Evolutionary conservation across 2,329 filamentous ascomycete species (phyloP), one percentile per base, ranked within the genome.

Genomic region (Dothistroma pini): DNA sequence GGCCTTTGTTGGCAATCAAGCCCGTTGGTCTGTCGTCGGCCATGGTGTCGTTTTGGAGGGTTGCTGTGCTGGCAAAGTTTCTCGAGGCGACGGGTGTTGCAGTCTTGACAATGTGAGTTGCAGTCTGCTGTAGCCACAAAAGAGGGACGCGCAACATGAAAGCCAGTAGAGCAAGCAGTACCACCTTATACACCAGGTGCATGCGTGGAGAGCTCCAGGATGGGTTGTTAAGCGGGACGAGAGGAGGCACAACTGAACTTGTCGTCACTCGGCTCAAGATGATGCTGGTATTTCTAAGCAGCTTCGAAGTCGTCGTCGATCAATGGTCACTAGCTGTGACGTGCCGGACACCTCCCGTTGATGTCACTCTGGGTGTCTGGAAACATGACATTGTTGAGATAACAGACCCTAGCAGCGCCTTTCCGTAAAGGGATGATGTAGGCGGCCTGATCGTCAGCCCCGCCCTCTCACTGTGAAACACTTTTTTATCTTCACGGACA

Each of bases 1-100:
- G 85, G 74, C 86, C 86, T 56, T 82, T 83, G 65, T 80, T 84
- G 68, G 84, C 85, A 66, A 85, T 83, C 61, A 86, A 77, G 59
- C 85, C 84, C 6, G 80, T 84, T 19, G 83, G 81, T 67, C 75
- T 72, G n/a, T 65, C 61, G 19, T 63, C 60, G 12, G 69, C 64
- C 71, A 73, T 73, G 56, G 55, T 61, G 29, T 59, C 50, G 61
- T 49, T 53, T 35, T 51, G 54, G 12, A 22, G 29, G 0, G 25
- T 2, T 19, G 63, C 25, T 22, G 63, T 64, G 7, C 54, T 61
- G 3, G 66, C 60, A 47, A 63, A 63, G 35, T 44, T n/a, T 54
- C 58, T 60, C 16, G 38, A 58, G 1, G 58, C 54, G 38, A 61
- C 49, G 48, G 61, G 44, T 55, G 61, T 62, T 38, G 65, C 61